phyloP scores from a whole-genome alignment of 2,329 filamentous ascomycete species.

The Pestalotiopsis sp. region DNA sequence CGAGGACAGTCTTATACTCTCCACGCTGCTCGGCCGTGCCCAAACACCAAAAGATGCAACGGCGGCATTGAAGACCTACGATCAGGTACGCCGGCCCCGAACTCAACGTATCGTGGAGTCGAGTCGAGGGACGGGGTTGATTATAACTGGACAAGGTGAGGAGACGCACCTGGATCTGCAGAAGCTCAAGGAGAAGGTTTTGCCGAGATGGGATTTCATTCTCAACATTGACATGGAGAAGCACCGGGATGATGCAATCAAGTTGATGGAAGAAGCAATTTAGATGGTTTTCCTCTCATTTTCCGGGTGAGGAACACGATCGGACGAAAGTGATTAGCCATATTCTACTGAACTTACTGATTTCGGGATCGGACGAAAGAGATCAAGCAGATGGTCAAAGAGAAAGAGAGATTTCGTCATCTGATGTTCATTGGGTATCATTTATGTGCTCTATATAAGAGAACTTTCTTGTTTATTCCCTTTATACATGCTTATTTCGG shows the following conservation, averaged over 20 bases:
- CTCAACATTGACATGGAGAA: not conserved
- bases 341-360: not conserved
- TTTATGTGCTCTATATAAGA: not conserved
- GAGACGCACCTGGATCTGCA: not conserved
- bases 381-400: not conserved
- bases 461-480: not conserved
- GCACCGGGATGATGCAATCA: not conserved
- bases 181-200: not conserved
- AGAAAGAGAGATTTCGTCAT: not conserved
- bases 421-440: not conserved
- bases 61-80: conserved; percentile 7
- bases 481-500: too few species aligned
- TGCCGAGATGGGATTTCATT: conserved; percentile 10
- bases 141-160: not conserved
- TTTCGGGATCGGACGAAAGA: not conserved
- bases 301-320: too few species aligned
- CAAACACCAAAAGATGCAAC: conserved; percentile 15
- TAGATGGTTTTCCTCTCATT: not conserved
- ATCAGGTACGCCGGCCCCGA: not conserved
- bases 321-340: too few species aligned
- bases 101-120: conserved; percentile 4
- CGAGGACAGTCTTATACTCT: conserved; percentile 14
- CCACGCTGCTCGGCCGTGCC: conserved; percentile 19
- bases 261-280: not conserved
- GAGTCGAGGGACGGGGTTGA: not conserved